Evolutionary conservation across 495 filamentous ascomycete species (phyloP), one percentile per base, ranked within the genome.

Genomic region (Cetradonia linearis): DNA sequence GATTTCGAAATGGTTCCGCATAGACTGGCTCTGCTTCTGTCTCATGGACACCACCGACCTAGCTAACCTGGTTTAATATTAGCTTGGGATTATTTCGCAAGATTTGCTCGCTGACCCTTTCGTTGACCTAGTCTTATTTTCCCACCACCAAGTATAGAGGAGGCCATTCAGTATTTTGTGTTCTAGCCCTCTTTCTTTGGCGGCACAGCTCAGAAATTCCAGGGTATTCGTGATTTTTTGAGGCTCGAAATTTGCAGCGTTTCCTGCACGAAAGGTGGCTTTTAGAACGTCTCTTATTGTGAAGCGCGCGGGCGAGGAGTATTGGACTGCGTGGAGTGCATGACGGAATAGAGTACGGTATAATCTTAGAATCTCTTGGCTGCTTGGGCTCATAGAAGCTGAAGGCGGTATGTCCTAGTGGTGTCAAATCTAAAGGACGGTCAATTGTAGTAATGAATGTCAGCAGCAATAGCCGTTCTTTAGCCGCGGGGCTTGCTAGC

Each of bases 271-370:
- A 71, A 95, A 98, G 11, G 84, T 82, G 0, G 65, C 70, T 49
- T 88, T 84, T 38, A 98, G 66, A 61, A 78, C 79, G 50, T 83
- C 75, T 38, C 80, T 78, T 28, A 88, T 68, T 1, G 81, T 77
- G 73, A 81, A 84, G 56, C 89, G 86, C 28, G 84, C 77, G 1
- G 94, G 93, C 49, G 81, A 80, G 0, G 91, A 83, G 74, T 87
- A 93, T 59, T 88, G 86, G 34, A 95, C 79, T 2, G 88, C 91
- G 46, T 82, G 86, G 16, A 97, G 79, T 16, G 81, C 78, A 16
- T 81, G 80, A 47, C 86, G 84, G 65, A 86, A 87, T 42, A 98
- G 77, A 38, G 82, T 75, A 58, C 93, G 85, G 73, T 98, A 98
- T 46, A 90, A 84, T 67, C 82, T 76, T 46, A 89, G 65, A 50